Evolutionary conservation across 139 green algal genomes (phyloP).

Genomic region (Eudorina sp.): DNA sequence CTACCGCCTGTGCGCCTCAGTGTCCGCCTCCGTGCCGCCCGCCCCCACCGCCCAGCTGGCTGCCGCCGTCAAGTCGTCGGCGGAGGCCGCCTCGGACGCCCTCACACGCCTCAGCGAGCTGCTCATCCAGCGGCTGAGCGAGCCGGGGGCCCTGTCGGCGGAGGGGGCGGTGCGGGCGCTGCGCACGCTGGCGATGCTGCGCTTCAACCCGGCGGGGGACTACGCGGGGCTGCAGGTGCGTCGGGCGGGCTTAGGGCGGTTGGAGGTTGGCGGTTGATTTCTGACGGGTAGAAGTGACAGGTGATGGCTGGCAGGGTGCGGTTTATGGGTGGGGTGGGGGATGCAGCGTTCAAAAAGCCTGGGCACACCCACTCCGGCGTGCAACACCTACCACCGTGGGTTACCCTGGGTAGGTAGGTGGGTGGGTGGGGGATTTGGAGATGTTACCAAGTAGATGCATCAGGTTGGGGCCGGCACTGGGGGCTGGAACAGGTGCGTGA

Average conservation of each 20-base stretch:
- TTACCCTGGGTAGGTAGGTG: too few relatives aligned
- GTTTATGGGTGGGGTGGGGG: too few relatives aligned
- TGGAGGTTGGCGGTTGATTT: too few relatives aligned
- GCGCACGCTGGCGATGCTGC: conserved; percentile 19
- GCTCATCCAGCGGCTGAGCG: conserved; percentile 30
- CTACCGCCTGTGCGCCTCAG: conserved; percentile 4
- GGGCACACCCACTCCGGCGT: too few relatives aligned
- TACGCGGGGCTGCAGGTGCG: conserved; percentile 31
- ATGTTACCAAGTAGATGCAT: too few relatives aligned
- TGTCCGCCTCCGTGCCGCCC: not conserved
- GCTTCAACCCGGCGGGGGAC: conserved; percentile 32
- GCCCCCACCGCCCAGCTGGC: not conserved
- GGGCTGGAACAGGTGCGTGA: too few relatives aligned
- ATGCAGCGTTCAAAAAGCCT: too few relatives aligned
- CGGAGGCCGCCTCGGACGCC: not conserved
- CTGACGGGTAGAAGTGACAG: too few relatives aligned
- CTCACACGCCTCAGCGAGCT: conserved; percentile 24
- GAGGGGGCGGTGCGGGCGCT: conserved; percentile 34
- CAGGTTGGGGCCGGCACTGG: too few relatives aligned
- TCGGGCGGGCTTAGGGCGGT: not conserved
- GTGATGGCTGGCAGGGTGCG: too few relatives aligned
- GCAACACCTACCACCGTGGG: too few relatives aligned
- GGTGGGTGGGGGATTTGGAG: too few relatives aligned
- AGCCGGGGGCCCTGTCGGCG: not conserved
- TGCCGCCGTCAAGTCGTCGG: not conserved